Evolutionary conservation across 1,284 basidiomycete genomes (phyloP), one percentile per base, ranked within the genome.

Genomic region (Trametes versicolor): DNA sequence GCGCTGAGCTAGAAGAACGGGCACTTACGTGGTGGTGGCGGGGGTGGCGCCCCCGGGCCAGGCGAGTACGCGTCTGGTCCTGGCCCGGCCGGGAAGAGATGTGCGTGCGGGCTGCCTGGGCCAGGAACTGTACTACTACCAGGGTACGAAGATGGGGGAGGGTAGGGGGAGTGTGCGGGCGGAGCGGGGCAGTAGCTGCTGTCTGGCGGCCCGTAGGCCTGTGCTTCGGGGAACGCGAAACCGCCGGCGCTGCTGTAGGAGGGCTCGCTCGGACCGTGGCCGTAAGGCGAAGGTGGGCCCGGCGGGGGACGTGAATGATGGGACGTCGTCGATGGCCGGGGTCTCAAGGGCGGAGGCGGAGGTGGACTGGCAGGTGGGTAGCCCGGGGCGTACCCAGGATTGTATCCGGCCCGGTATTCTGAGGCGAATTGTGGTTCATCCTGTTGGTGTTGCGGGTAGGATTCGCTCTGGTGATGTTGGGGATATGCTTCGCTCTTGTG

Each of bases 221-320:
- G 66, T 13, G 72, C 72, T 27, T 70, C 66, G 9, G 74, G 74
- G 63, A 73, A 73, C 23, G 63, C 63, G 52, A 72, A 74, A 6
- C 71, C 70, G 6, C 70, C 70, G 27, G 59, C 39, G 21, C 53
- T 60, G 32, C 41, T 52, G 29, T 57, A 49, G 17, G 59, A 36
- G 19, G 65, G 50, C 37, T 56, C 58, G 19, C 41, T 43, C 4
- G 41, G 41, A 17, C 25, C 25, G 0, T 47, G 39, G 13, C 36
- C 29, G 9, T 66, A 57, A 36, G 64, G 53, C 23, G 59, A 62
- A 17, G 36, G 25, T 1, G 53, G 53, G 37, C 21, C 36, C 0
- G 65, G 19, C 25, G 55, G 57, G 17, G 67, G 65, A 21, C 59
- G 67, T 15, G 61, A 45, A 15, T 68, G 63, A 25, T 68, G 64